Percentiles rank a stretch among this genome's conserved stretches.
Evolutionary conservation across 2,329 filamentous ascomycete genomes (phyloP).

Genomic region (Ophiostoma novo-ulmi): DNA sequence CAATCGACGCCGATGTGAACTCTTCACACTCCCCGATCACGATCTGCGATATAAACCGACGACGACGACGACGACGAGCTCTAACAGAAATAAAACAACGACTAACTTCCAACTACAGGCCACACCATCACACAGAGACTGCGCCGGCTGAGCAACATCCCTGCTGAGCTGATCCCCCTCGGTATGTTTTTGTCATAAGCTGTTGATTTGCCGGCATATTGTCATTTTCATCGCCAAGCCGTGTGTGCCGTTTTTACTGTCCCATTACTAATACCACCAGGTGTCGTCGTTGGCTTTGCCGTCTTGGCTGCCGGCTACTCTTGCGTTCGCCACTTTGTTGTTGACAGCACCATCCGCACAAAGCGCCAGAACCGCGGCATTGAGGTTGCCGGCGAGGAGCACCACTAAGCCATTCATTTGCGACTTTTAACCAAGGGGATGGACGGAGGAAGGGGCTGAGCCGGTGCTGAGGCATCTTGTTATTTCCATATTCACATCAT

Average conservation of each 20-base stretch:
- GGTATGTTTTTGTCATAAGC: conserved; percentile 54
- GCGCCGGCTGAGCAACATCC: conserved; percentile 81
- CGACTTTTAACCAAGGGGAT: background rate
- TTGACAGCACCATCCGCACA: conserved; percentile 90
- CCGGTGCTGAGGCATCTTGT: background rate
- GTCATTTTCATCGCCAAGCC: background rate
- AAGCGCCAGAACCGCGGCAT: conserved; percentile 59
- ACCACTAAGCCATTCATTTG: conserved; percentile 16
- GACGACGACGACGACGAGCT: background rate
- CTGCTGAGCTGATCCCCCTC: conserved; percentile 88
- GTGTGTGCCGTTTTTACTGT: background rate
- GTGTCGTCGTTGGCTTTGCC: conserved; percentile 81
- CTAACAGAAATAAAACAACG: background rate
- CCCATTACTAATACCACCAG: conserved; percentile 41
- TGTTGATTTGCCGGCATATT: background rate
- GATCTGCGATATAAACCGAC: background rate
- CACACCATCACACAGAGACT: conserved; percentile 96
- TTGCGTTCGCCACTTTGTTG: conserved; percentile 70
- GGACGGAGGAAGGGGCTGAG: background rate
- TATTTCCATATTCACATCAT: conserved; percentile 6
- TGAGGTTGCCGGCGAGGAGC: conserved; percentile 36
- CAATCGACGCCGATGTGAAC: conserved; percentile 8
- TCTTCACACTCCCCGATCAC: background rate
- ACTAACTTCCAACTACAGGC: conserved; percentile 48
- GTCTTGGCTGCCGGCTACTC: conserved; percentile 79